Conservation (phyloP, 1,139 yeast species). For the Yamadazyma diddensiae region DNA sequence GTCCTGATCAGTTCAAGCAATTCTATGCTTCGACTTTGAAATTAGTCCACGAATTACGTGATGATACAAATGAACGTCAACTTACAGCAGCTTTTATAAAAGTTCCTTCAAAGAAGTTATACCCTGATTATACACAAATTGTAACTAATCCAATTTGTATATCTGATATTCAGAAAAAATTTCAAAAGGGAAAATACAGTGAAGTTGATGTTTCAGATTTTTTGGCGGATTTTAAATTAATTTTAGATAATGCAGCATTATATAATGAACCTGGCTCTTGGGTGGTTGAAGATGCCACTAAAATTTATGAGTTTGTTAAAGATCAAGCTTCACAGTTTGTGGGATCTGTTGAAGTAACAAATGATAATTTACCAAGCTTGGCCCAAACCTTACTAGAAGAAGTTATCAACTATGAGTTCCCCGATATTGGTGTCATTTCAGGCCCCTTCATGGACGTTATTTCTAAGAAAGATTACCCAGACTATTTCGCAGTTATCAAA, state of each 20-base stretch:
- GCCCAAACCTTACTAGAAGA: constrained; percentile 30
- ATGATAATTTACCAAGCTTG: constrained; percentile 21
- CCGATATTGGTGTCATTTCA: constrained; percentile 43
- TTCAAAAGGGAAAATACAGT: constrained; percentile 31
- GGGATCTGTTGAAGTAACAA: constrained; percentile 12
- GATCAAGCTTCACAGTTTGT: constrained; percentile 35
- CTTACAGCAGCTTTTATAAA: constrained; percentile 58
- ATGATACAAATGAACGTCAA: constrained; percentile 29
- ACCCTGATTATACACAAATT: constrained; percentile 78
- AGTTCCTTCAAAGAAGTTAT: constrained; percentile 69
- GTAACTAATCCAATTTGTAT: constrained; percentile 66
- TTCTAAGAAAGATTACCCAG: constrained; percentile 55
- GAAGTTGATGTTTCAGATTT: constrained; percentile 36
- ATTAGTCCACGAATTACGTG: constrained; percentile 26
- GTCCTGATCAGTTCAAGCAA: constrained; percentile 22
- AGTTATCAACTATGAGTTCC: constrained; percentile 42
- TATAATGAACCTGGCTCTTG: constrained; percentile 63
- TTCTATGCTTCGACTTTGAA: constrained; percentile 28
- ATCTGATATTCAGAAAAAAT: constrained; percentile 56
- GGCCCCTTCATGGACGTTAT: constrained; percentile 59
- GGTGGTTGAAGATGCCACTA: constrained; percentile 56
- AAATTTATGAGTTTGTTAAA: constrained; percentile 40
- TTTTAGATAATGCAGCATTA: constrained; percentile 57
- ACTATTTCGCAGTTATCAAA: constrained; percentile 52
- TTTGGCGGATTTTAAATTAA: constrained; percentile 51